These are phyloP conservation scores for Cenchrus fungigraminus DNA, from an alignment of 176 grass and related monocot genomes.

Conservation along the genomic window DNA sequence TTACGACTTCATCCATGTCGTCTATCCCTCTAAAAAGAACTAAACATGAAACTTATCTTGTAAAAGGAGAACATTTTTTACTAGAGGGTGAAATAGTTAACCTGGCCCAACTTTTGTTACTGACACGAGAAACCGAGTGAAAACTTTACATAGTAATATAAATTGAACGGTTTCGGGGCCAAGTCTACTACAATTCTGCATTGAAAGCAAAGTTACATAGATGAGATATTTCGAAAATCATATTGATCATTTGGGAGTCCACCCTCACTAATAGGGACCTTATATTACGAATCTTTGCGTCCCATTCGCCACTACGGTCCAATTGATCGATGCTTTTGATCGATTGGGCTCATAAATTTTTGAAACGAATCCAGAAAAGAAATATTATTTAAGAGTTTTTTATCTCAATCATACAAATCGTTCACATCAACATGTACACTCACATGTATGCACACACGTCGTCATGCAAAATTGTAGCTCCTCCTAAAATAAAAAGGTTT, in stretches of 20 bases:
- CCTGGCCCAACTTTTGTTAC: no score
- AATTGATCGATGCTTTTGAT: background rate
- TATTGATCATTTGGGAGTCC: background rate
- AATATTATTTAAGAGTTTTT: background rate
- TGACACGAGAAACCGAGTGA: no score
- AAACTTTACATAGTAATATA: no score
- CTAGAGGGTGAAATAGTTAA: no score
- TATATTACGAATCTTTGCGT: background rate
- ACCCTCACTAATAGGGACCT: background rate
- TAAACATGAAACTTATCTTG: no score
- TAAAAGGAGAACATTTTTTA: no score
- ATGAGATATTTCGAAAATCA: no score
- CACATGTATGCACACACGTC: background rate
- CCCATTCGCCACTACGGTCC: background rate
- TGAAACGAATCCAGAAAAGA: background rate
- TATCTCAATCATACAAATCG: background rate
- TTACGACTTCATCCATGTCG: no score
- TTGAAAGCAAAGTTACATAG: no score
- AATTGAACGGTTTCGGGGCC: no score
- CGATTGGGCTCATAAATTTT: background rate
- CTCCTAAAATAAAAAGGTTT: background rate
- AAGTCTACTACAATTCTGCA: no score
- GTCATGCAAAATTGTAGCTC: background rate
- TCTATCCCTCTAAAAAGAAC: no score
- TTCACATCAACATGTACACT: background rate